Percentiles rank a stretch among this genome's conserved stretches.
Evolutionary conservation across 352 stramenopile genomes (phyloP).

Genomic region (Thalassiosira oceanica): DNA sequence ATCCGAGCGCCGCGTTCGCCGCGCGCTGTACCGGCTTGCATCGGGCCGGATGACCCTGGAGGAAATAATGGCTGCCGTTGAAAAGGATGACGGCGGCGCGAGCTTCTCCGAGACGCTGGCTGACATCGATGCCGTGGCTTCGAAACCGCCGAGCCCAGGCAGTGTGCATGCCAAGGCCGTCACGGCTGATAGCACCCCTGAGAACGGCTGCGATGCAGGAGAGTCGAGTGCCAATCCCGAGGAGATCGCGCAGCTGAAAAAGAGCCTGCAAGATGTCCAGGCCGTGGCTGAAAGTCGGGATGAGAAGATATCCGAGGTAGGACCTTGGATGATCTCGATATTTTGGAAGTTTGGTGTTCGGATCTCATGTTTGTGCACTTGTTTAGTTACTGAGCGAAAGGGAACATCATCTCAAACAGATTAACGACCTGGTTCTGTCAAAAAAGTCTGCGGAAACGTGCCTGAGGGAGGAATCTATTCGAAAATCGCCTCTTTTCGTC

Average conservation of each 20-base stretch:
- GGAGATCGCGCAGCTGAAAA: conserved; percentile 40
- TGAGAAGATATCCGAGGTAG: conserved; percentile 65
- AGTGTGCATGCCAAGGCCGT: conserved; percentile 5
- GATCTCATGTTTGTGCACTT: not conserved
- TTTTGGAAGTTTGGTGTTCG: conserved; percentile 3
- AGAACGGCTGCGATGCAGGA: no score
- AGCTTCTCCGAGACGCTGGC: conserved; percentile 40
- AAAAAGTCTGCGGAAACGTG: conserved; percentile 24
- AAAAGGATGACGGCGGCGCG: conserved; percentile 65
- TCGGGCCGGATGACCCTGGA: conserved; percentile 55
- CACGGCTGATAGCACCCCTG: conserved; percentile 23
- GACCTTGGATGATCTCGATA: conserved; percentile 10
- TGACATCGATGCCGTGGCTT: conserved; percentile 47
- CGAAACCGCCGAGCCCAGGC: conserved; percentile 25
- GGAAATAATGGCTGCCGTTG: conserved; percentile 65
- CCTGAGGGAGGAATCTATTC: conserved; percentile 32
- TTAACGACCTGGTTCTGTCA: conserved; percentile 57
- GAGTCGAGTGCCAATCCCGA: conserved; percentile 16
- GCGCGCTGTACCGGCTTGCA: conserved; percentile 67
- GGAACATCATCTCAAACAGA: conserved; percentile 54
- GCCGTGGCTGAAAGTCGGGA: conserved; percentile 51
- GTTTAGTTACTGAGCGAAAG: conserved; percentile 49
- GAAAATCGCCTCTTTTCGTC: conserved; percentile 41
- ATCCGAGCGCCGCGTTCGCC: conserved; percentile 58
- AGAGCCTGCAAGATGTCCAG: conserved; percentile 56